Percentiles rank a stretch among this genome's conserved stretches.
These are phyloP conservation scores for Talaromyces pinophilus DNA, from an alignment of 2,329 filamentous ascomycete genomes.

Conservation along the genomic window DNA sequence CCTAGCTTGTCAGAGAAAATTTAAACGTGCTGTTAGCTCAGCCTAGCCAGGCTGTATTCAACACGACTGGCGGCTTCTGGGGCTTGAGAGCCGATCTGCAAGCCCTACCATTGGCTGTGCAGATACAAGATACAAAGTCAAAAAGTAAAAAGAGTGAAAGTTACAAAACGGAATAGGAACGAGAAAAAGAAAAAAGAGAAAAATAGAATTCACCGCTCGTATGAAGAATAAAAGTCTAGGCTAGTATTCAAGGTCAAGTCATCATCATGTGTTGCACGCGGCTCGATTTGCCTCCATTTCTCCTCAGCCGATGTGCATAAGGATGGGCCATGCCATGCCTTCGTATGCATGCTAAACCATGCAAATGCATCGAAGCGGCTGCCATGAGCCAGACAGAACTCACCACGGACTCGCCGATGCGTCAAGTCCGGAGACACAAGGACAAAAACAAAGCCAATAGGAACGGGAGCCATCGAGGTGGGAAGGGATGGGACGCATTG, in stretches of 20 bases:
- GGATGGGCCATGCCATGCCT: background rate
- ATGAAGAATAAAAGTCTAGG: background rate
- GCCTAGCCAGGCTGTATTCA: conserved; percentile 1
- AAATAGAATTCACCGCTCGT: conserved; percentile 2
- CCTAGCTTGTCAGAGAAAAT: conserved; percentile 3
- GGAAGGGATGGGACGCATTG: conserved; percentile 4
- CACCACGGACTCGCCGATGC: conserved; percentile 17
- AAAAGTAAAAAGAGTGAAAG: background rate
- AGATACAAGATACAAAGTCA: background rate
- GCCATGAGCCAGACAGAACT: conserved; percentile 13
- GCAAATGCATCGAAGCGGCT: conserved; percentile 14
- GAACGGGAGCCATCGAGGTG: conserved; percentile 14
- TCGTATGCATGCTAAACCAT: conserved; percentile 4
- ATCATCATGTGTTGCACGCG: conserved; percentile 12
- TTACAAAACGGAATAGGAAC: background rate
- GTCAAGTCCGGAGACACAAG: conserved; percentile 15
- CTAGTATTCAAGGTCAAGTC: background rate
- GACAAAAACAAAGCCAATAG: conserved; percentile 14
- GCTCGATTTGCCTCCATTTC: conserved; percentile 15
- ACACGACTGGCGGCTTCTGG: conserved; percentile 13
- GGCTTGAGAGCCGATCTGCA: conserved; percentile 15
- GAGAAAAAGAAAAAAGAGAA: background rate
- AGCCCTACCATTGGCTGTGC: background rate
- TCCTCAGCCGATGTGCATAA: conserved; percentile 7
- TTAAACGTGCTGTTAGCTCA: conserved; percentile 6